Conservation (phyloP, 2,329 filamentous ascomycete genomes). For the Lecanicillium sp. region DNA sequence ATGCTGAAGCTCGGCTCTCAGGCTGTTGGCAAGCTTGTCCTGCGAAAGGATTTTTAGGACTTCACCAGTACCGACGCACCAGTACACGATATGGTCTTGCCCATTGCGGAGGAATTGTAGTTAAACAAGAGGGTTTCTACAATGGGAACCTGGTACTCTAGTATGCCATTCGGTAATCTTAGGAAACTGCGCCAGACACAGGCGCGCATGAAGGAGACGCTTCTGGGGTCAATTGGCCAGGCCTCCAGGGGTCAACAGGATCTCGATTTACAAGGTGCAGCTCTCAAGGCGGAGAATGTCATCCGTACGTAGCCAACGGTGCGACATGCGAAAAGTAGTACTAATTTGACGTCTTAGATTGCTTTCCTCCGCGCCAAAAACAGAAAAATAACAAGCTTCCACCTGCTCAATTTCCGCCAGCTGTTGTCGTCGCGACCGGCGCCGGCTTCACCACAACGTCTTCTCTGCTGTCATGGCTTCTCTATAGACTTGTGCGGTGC, state of each 20-base stretch:
- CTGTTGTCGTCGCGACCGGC: constrained; percentile 45
- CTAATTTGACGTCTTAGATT: constrained; percentile 32
- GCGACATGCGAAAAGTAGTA: background rate
- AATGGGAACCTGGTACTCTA: constrained; percentile 49
- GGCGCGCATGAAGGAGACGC: constrained; percentile 28
- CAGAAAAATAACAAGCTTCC: constrained; percentile 49
- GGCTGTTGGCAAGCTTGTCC: constrained; percentile 37
- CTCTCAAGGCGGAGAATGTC: constrained; percentile 39
- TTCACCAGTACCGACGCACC: constrained; percentile 39
- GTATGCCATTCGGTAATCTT: constrained; percentile 53
- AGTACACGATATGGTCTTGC: constrained; percentile 43
- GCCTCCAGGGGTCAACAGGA: constrained; percentile 34
- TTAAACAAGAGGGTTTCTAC: constrained; percentile 55
- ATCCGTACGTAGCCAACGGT: background rate
- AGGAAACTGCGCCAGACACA: constrained; percentile 32
- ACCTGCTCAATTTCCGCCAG: constrained; percentile 21
- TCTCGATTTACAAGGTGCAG: constrained; percentile 41
- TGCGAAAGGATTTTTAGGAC: constrained; percentile 41
- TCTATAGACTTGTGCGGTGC: constrained; percentile 49
- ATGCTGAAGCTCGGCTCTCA: constrained; percentile 45
- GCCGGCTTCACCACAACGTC: constrained; percentile 58
- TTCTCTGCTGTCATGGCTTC: constrained; percentile 51
- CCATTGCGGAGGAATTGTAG: constrained; percentile 44
- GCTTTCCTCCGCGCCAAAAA: constrained; percentile 48
- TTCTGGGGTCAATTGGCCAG: constrained; percentile 32